Conservation (phyloP, 2,329 filamentous ascomycete genomes). For the Talaromyces piceae region DNA sequence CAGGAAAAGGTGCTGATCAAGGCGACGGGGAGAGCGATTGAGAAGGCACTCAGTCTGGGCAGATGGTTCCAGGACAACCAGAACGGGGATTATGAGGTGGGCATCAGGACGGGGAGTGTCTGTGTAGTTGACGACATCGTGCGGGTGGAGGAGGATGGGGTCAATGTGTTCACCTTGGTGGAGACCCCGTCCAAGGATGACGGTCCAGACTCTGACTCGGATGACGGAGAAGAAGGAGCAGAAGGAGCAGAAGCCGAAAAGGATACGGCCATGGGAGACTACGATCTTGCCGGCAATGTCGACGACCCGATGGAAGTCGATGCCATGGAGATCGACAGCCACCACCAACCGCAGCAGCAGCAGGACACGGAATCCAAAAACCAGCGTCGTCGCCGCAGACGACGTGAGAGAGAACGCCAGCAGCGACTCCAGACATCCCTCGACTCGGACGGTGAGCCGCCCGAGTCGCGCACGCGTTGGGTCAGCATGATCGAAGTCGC, state of each 20-base stretch:
- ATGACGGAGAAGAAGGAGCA: background rate
- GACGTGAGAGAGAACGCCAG: slow-evolving; percentile 21
- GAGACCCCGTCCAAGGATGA: slow-evolving; percentile 5
- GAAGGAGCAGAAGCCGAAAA: background rate
- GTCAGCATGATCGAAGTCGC: slow-evolving; percentile 42
- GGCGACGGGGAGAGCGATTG: slow-evolving; percentile 53
- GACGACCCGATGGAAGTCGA: too few relatives aligned
- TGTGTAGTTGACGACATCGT: slow-evolving; percentile 55
- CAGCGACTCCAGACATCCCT: slow-evolving; percentile 17
- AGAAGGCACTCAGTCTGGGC: slow-evolving; percentile 48
- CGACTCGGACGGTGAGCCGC: slow-evolving; percentile 28
- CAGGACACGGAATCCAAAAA: slow-evolving; percentile 12
- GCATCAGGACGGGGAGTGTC: slow-evolving; percentile 49
- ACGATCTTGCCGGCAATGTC: background rate
- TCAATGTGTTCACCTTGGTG: slow-evolving; percentile 7
- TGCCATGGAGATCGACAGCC: slow-evolving; percentile 10
- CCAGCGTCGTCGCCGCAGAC: slow-evolving; percentile 13
- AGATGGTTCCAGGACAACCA: slow-evolving; percentile 50
- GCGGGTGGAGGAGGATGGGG: slow-evolving; percentile 27
- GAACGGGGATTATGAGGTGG: slow-evolving; percentile 43
- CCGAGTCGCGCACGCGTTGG: slow-evolving; percentile 40
- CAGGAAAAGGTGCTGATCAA: slow-evolving; percentile 51
- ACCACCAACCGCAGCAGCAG: slow-evolving; percentile 13
- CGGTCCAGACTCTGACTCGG: slow-evolving; percentile 25
- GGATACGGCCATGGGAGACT: background rate